Evolutionary conservation across 2,329 filamentous ascomycete genomes (phyloP).

Genomic region (Didymosphaeria variabile): DNA sequence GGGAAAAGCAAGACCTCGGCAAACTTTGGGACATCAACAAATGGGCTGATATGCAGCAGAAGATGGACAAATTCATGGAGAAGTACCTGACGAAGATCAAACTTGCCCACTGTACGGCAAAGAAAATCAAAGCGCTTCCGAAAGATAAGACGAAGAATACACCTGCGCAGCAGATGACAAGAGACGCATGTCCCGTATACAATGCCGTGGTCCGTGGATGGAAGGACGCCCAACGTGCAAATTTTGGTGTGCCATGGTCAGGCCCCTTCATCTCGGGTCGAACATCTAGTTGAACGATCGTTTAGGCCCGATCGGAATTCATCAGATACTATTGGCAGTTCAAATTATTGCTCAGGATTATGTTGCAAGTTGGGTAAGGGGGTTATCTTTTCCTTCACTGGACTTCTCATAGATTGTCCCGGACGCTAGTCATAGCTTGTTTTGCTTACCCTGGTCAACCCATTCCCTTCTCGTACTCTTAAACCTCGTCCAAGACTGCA

Average conservation of each 20-base stretch:
- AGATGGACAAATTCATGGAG: constrained; percentile 3
- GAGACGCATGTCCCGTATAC: background rate
- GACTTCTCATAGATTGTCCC: background rate
- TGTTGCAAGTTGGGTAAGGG: background rate
- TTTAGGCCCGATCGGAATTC: too few relatives aligned
- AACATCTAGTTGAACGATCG: background rate
- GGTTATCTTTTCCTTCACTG: background rate
- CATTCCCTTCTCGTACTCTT: background rate
- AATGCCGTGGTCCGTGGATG: background rate
- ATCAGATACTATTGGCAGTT: too few relatives aligned
- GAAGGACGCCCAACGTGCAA: background rate
- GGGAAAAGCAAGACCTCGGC: background rate
- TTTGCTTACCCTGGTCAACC: background rate
- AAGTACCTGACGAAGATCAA: background rate
- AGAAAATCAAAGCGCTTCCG: background rate
- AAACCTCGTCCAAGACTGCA: background rate
- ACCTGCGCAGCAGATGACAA: background rate
- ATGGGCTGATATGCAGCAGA: background rate
- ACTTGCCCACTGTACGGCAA: background rate
- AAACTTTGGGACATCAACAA: background rate
- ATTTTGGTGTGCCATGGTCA: background rate
- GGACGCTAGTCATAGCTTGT: background rate
- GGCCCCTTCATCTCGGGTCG: background rate
- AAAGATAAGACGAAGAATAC: background rate
- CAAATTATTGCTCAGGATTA: too few relatives aligned